These are phyloP conservation scores for Dovyalis caffra DNA, from an alignment of 345 rosid species.

Conservation along the genomic window DNA sequence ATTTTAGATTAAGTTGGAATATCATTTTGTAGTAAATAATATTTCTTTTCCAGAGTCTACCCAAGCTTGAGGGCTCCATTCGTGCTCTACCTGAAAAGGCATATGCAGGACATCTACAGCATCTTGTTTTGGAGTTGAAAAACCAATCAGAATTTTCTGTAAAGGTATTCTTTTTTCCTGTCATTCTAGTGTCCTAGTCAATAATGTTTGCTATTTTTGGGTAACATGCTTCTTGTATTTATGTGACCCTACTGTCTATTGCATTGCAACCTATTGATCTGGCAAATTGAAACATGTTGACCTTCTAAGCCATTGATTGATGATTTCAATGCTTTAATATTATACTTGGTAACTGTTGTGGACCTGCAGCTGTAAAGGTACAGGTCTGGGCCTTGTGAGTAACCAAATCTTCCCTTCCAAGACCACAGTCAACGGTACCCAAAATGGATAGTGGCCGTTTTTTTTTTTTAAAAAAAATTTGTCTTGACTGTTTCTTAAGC, in stretches of 20 bases:
- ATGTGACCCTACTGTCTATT: neutral
- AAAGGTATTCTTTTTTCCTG: slow-evolving; percentile 50
- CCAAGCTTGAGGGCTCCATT: slow-evolving; percentile 83
- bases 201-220: neutral
- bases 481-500: neutral
- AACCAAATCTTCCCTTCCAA: neutral
- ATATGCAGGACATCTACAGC: slow-evolving; percentile 73
- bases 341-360: neutral
- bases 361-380: neutral
- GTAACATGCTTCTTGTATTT: neutral
- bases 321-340: neutral
- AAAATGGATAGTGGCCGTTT: neutral
- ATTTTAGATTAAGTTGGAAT: slow-evolving; percentile 10
- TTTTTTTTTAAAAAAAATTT: no score
- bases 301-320: neutral
- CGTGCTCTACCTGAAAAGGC: slow-evolving; percentile 57
- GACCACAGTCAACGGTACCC: neutral
- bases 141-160: slow-evolving; percentile 68
- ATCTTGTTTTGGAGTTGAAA: slow-evolving; percentile 69
- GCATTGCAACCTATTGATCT: slow-evolving; percentile 1
- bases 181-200: neutral
- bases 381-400: neutral
- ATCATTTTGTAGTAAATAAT: neutral
- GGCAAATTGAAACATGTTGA: neutral
- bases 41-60: slow-evolving; percentile 53